A percentile compares a stretch with the other conserved stretches of the same genome.
These are phyloP conservation scores for Fusarium torreyae DNA, from an alignment of 2,329 filamentous ascomycete species.

Conservation along the genomic window DNA sequence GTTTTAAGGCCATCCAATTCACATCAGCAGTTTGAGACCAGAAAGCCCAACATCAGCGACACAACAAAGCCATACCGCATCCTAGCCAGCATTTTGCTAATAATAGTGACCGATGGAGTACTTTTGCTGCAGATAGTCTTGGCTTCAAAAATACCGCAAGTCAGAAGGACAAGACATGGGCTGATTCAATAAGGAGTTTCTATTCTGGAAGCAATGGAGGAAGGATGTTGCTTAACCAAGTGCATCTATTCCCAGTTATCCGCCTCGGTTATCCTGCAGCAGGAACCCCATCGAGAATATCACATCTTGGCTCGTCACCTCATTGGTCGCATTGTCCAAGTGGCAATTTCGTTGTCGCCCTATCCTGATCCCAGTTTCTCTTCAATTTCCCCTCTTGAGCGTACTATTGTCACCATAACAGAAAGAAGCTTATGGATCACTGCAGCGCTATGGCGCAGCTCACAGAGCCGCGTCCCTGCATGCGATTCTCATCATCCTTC, in stretches of 20 bases:
- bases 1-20: neutral
- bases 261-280: constrained; percentile 28
- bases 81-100: constrained; percentile 16
- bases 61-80: neutral
- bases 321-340: neutral
- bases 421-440: constrained; percentile 15
- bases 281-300: constrained; percentile 31
- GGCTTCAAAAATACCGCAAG: constrained; percentile 13
- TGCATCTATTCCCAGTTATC: neutral
- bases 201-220: constrained; percentile 1
- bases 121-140: constrained; percentile 11
- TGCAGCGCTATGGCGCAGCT: constrained; percentile 20
- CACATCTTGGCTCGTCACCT: constrained; percentile 12
- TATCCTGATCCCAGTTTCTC: neutral
- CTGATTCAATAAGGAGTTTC: constrained; percentile 9
- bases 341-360: constrained; percentile 1
- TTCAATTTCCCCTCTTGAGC: constrained; percentile 3
- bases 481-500: neutral
- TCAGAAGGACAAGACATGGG: constrained; percentile 9
- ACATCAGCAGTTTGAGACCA: neutral
- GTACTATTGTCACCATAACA: constrained; percentile 17
- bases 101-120: constrained; percentile 13
- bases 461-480: constrained; percentile 25
- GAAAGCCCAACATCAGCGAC: neutral
- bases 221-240: neutral